These are phyloP conservation scores for Aspergillus indologenus DNA, from an alignment of 495 filamentous ascomycete species.

Conservation along the genomic window DNA sequence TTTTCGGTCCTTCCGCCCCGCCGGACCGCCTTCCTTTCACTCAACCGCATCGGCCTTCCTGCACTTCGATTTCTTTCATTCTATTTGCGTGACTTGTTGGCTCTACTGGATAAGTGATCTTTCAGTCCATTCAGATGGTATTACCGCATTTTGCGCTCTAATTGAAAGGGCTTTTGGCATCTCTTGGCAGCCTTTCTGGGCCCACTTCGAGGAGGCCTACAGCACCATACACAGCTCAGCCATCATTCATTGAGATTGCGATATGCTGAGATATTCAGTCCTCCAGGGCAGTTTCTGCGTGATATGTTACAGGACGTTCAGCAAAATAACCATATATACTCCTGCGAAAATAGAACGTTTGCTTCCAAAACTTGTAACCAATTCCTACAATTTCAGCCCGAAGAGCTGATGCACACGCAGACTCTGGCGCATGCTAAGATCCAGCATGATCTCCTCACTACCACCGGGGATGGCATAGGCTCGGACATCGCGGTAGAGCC, in stretches of 20 bases:
- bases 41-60: background rate
- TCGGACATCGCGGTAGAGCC: conserved; percentile 93
- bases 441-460: conserved; percentile 97
- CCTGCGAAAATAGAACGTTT: background rate
- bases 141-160: background rate
- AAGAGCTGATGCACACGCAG: conserved; percentile 84
- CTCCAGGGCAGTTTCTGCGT: background rate
- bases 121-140: too few relatives aligned
- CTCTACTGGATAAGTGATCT: background rate
- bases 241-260: background rate
- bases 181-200: background rate
- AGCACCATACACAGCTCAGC: too few relatives aligned
- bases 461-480: conserved; percentile 98
- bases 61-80: background rate
- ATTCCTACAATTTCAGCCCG: conserved; percentile 86
- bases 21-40: background rate
- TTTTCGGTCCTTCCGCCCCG: background rate
- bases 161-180: background rate
- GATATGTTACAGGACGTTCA: background rate
- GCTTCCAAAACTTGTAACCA: background rate
- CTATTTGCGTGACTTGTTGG: background rate
- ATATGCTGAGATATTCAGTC: background rate
- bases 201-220: too few relatives aligned
- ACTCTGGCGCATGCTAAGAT: conserved; percentile 91
- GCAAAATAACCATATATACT: background rate